Evolutionary conservation across 2,329 filamentous ascomycete species (phyloP).

Genomic region (Exophiala lecanii-corni): DNA sequence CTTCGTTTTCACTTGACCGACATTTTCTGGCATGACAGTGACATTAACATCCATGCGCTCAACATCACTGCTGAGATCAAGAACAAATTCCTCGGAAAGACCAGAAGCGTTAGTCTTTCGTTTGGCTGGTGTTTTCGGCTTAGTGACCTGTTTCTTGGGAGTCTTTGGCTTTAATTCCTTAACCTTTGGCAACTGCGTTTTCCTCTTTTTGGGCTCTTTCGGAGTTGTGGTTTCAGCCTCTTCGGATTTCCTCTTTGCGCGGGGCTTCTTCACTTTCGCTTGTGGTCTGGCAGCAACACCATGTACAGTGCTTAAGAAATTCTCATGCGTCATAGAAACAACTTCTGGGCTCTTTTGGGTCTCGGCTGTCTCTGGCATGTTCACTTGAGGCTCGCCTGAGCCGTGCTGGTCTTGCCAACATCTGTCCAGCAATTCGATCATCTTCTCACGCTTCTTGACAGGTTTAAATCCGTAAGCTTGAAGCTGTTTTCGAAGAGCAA

Average conservation of each 20-base stretch:
- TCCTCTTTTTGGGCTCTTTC: constrained; percentile 21
- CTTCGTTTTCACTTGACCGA: constrained; percentile 5
- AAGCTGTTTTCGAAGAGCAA: constrained; percentile 59
- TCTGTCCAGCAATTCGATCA: constrained; percentile 64
- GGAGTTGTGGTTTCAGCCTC: constrained; percentile 1
- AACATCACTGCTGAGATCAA: constrained; percentile 26
- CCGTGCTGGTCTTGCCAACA: constrained; percentile 63
- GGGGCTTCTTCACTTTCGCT: constrained; percentile 21
- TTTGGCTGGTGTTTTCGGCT: neutral
- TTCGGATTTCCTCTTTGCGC: constrained; percentile 19
- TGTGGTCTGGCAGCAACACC: constrained; percentile 21
- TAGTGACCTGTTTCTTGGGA: constrained; percentile 7
- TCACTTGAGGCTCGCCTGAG: constrained; percentile 12
- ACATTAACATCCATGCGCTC: constrained; percentile 1
- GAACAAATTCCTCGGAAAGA: constrained; percentile 11
- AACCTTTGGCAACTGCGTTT: constrained; percentile 12
- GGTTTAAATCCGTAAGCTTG: constrained; percentile 67
- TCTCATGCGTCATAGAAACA: constrained; percentile 16
- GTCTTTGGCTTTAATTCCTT: constrained; percentile 7
- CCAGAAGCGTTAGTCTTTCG: constrained; percentile 3
- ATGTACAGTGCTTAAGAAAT: constrained; percentile 26
- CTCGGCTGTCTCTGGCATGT: neutral
- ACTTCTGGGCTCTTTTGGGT: neutral
- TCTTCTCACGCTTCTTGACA: constrained; percentile 61
- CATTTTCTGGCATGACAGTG: constrained; percentile 2